Evolutionary conservation across 148 eudicot species (phyloP).

Genomic region (Arctostaphylos glauca): DNA sequence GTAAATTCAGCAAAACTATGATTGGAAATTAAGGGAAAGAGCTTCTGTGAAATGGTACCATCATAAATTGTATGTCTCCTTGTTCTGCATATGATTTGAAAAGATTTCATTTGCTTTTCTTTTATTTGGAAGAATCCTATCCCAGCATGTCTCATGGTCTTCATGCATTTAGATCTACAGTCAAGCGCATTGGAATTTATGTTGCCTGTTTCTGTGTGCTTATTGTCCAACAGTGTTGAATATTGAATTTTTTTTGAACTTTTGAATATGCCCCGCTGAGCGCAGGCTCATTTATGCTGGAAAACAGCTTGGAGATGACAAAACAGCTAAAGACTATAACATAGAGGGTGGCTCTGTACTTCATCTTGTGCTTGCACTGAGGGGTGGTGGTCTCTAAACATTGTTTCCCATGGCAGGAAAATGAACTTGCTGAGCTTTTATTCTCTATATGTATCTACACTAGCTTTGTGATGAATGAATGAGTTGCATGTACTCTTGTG

Average conservation of each 20-base stretch:
- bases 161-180: background rate
- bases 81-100: background rate
- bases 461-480: background rate
- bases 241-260: background rate
- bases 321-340: slow-evolving; percentile 63
- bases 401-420: background rate
- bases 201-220: background rate
- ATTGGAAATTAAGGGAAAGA: background rate
- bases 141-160: background rate
- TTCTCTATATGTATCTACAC: too few relatives aligned
- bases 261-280: background rate
- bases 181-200: background rate
- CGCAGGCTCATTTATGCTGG: slow-evolving; percentile 67
- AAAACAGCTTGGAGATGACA: slow-evolving; percentile 68
- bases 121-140: background rate
- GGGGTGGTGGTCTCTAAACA: slow-evolving; percentile 38
- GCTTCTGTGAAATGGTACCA: background rate
- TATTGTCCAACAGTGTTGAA: background rate
- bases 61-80: background rate
- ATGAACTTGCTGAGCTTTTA: background rate
- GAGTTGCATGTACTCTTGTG: background rate
- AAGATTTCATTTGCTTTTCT: background rate
- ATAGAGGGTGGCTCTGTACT: slow-evolving; percentile 66
- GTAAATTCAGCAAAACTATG: background rate
- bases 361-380: slow-evolving; percentile 67